Conservation (phyloP, 177 flowering plant genomes). For the Vitis hybrid region DNA sequence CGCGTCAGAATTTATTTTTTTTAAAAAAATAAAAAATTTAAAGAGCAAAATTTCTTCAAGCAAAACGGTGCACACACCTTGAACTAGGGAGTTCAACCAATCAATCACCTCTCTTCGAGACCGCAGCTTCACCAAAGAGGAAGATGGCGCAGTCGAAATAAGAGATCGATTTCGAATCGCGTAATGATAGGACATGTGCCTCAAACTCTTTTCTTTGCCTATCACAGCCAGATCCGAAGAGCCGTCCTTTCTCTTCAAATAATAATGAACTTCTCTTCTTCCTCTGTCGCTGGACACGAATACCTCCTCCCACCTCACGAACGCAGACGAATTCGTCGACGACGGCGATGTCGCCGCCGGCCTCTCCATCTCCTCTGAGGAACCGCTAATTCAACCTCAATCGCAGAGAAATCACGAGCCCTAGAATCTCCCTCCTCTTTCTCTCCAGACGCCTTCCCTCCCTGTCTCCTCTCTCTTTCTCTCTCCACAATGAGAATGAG, state of each 20-base stretch:
- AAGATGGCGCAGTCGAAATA: neutral
- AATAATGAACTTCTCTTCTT: constrained; percentile 63
- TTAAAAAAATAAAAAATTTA: neutral
- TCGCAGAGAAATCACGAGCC: neutral
- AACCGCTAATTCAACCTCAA: neutral
- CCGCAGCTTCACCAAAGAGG: constrained; percentile 28
- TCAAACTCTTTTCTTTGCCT: constrained; percentile 64
- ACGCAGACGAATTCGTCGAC: constrained; percentile 11
- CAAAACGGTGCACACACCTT: constrained; percentile 30
- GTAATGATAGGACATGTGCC: constrained; percentile 55
- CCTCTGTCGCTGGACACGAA: constrained; percentile 54
- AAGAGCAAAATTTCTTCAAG: neutral
- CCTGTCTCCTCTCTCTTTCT: neutral
- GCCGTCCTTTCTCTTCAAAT: constrained; percentile 52
- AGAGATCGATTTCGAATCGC: constrained; percentile 20
- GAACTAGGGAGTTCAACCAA: constrained; percentile 58
- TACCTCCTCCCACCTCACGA: constrained; percentile 66
- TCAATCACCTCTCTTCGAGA: constrained; percentile 63
- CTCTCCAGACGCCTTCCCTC: neutral
- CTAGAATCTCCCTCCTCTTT: neutral
- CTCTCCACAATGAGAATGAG: neutral
- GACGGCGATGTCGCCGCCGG: constrained; percentile 1
- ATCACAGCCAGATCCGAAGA: constrained; percentile 67
- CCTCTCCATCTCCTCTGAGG: constrained; percentile 7
- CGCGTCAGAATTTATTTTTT: too few relatives aligned